Percentiles rank a stretch among this genome's conserved stretches.
Evolutionary conservation across 73 alveolate genomes (phyloP).

Genomic region (Tetrahymena borealis): DNA sequence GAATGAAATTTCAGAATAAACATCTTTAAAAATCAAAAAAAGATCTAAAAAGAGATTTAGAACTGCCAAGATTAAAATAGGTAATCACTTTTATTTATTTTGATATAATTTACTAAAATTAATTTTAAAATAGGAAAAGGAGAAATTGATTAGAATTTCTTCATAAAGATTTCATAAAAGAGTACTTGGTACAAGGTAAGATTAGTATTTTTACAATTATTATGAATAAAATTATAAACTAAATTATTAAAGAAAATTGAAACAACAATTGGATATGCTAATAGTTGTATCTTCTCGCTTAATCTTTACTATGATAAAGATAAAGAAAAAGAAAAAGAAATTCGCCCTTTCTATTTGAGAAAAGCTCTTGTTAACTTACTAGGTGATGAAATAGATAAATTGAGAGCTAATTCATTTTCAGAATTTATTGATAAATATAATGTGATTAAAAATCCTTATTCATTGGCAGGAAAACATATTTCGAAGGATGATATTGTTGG

Average conservation of each 20-base stretch:
- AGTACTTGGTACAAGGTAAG: neutral
- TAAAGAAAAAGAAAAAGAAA: conserved; percentile 1
- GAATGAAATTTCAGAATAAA: conserved; percentile 15
- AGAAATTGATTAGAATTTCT: neutral
- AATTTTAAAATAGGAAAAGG: neutral
- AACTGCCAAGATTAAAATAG: conserved; percentile 18
- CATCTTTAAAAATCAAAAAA: conserved; percentile 10
- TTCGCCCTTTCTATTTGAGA: conserved; percentile 39
- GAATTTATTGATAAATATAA: neutral
- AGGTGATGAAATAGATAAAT: conserved; percentile 36
- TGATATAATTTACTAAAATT: neutral
- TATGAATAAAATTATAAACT: neutral
- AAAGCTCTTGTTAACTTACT: conserved; percentile 17
- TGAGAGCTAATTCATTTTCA: conserved; percentile 15
- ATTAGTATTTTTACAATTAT: neutral
- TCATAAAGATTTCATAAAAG: neutral
- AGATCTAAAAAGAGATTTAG: conserved; percentile 25
- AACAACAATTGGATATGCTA: neutral
- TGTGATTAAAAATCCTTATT: neutral
- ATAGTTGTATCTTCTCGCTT: neutral
- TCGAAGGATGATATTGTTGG: neutral
- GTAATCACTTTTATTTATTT: neutral
- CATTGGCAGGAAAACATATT: neutral
- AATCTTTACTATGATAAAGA: neutral
- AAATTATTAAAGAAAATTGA: neutral